Evolutionary conservation across 495 filamentous ascomycete genomes (phyloP).

Genomic region (Aspergillus campestris): DNA sequence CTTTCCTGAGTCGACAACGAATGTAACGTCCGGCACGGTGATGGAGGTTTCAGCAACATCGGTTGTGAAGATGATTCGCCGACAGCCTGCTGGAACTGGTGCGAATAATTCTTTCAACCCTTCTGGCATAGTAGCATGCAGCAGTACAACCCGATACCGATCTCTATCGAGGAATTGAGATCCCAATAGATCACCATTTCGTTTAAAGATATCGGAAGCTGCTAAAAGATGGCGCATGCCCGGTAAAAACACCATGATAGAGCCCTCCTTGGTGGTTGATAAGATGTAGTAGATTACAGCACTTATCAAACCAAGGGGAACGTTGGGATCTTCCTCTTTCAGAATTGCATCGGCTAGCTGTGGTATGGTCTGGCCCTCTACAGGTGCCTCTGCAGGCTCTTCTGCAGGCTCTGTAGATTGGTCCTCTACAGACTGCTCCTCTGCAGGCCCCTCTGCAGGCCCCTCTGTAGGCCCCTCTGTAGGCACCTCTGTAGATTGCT

Average conservation of each 20-base stretch:
- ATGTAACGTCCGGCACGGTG: slow-evolving; percentile 51
- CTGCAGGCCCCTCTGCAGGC: no score
- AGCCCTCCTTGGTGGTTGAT: slow-evolving; percentile 38
- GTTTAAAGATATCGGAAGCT: slow-evolving; percentile 24
- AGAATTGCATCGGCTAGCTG: not conserved
- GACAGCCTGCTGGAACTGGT: slow-evolving; percentile 36
- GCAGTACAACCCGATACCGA: slow-evolving; percentile 37
- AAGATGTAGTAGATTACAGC: slow-evolving; percentile 44
- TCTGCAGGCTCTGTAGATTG: not conserved
- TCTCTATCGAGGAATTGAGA: slow-evolving; percentile 36
- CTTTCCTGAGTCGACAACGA: slow-evolving; percentile 50
- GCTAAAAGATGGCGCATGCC: slow-evolving; percentile 44
- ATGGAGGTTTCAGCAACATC: slow-evolving; percentile 56
- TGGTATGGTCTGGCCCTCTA: not conserved
- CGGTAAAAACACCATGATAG: slow-evolving; percentile 51
- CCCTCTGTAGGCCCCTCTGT: no score
- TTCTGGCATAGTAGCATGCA: slow-evolving; percentile 45
- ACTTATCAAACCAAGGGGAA: slow-evolving; percentile 41
- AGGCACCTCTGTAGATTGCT: no score
- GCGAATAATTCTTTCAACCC: slow-evolving; percentile 39
- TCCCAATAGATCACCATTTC: slow-evolving; percentile 16
- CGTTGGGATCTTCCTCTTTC: slow-evolving; percentile 30
- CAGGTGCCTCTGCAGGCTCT: not conserved
- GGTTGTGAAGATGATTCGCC: slow-evolving; percentile 50
- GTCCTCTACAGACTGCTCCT: not conserved